Base-by-base conservation (phyloP, 805 yeast species). In the Naumovozyma baii region DNA sequence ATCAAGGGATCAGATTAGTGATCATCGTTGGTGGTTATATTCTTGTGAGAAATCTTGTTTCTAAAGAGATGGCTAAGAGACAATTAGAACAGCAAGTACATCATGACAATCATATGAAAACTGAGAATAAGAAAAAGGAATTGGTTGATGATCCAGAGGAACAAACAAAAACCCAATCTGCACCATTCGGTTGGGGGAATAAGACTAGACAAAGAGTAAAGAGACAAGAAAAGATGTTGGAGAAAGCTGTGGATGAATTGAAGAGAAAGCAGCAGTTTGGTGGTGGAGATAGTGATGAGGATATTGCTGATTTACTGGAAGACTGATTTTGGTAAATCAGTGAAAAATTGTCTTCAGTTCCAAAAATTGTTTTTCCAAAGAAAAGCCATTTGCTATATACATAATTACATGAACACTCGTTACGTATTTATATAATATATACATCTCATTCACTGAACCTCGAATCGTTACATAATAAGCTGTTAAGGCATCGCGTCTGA, bases 131-230 rank as follows among this genome's bases (percentile, higher is more conserved):
- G 17, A 57, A 50, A 5, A 66, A 62, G 31, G 64, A 64, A 12
- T 41, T 61, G 13, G 48, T 64, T 4, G 68, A 62, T 10, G 52
- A 59, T 28, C 66, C 68, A 33, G 64, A 59, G 19, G 51, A 54
- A 25, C 67, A 63, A 18, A 62, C 56, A 20, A 51, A 57, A 28
- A 69, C 64, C 22, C 59, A 66, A 36, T 57, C 65, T 33, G 63
- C 64, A 31, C 41, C 44, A 10, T 82, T 82, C 67, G 90, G 92
- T 20, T 82, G 87, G 86, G 92, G 92, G 40, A 83, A 82, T 57
- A 70, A 71, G 52, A 81, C 88, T 4, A 73, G 88, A 65, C 66
- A 67, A 47, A 68, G 67, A 42, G 75, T 74, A 32, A 72, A 74
- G 57, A 65, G 67, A 43, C 77, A 77, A 49, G 73, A 78, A 49